Base-by-base conservation (phyloP, 148 eudicot genomes). In the Amaranthus hypochondriacus region DNA sequence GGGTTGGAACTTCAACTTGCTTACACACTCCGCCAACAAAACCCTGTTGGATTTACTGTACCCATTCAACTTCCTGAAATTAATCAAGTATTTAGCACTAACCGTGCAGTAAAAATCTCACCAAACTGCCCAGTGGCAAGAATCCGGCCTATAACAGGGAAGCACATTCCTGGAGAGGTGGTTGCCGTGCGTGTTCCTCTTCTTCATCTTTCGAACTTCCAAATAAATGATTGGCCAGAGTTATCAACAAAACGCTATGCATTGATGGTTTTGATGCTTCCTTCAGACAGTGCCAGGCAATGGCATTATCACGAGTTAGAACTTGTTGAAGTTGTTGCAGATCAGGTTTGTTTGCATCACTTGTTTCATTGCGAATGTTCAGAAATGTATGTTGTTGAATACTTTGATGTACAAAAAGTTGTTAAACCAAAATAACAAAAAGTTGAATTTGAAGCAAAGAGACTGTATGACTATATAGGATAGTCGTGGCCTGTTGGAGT, bases 291-390 rank as follows among this genome's bases (percentile, higher is more conserved):
- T 84, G 97, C 97, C 15, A 86, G 98, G 74, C 90, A 87, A 78
- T 91, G 97, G 98, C 98, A 88, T 84, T 86, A 79, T 61, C 96
- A 94, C 81, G 98, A 94, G 73, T 71, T 91, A 87, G 98, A 94
- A 73, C 97, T 94, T 72, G 98, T 94, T 55, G 98, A 94, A 87
- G 97, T 94, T 64, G 98, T 94, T 69, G 98, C 98, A 54, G 97
- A 94, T 78, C 98, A 94, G 98, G 97, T 91, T 54, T 42, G 79
- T 10, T 10, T 76, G 56, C 47, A 9, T 67, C 65, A 28, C 2
- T 28, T 28, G 2, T 28, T 28, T 28, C 39, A 28, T 0, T 28
- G 39, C 39, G 39, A 28, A 28, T 28, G 2, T 28, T 28, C 39
- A 28, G 39, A 28, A 28, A 28, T 28, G 2, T 28, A 28, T 2